A percentile compares a stretch with the other conserved stretches of the same genome.
These are phyloP conservation scores for Xerocomellus chrysenteron DNA, from an alignment of 768 basidiomycete species.

Conservation along the genomic window DNA sequence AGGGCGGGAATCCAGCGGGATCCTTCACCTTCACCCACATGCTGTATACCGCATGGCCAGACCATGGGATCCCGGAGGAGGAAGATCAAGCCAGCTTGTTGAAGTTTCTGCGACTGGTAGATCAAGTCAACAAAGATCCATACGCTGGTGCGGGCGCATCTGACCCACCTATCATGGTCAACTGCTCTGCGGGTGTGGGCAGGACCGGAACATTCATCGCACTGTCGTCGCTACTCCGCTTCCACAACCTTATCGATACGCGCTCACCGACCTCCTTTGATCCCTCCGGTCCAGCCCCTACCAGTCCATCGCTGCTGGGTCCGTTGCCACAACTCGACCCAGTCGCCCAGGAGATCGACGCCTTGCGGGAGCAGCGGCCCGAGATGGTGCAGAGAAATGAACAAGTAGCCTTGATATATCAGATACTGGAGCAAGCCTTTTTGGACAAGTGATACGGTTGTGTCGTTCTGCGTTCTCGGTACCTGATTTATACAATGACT, in stretches of 20 bases:
- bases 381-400: constrained; percentile 78
- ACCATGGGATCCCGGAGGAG: constrained; percentile 73
- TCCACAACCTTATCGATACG: constrained; percentile 44
- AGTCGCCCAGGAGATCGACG: constrained; percentile 72
- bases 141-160: constrained; percentile 36
- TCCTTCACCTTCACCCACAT: constrained; percentile 64
- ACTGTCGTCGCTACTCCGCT: constrained; percentile 72
- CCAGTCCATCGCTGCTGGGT: constrained; percentile 57
- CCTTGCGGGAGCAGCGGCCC: constrained; percentile 74
- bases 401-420: constrained; percentile 65
- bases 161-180: constrained; percentile 77
- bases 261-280: constrained; percentile 23
- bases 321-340: constrained; percentile 53
- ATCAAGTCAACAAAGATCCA: constrained; percentile 54
- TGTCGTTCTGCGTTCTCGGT: not conserved
- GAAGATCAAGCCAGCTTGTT: constrained; percentile 61
- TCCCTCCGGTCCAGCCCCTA: constrained; percentile 21
- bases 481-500: not conserved
- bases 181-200: constrained; percentile 87
- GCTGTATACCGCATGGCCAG: constrained; percentile 78
- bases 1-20: constrained; percentile 30
- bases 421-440: constrained; percentile 43
- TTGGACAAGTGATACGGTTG: constrained; percentile 2
- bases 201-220: constrained; percentile 87
- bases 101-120: constrained; percentile 63